Conservation (phyloP, 257 asterid genomes). For the Nemophila menziesii region DNA sequence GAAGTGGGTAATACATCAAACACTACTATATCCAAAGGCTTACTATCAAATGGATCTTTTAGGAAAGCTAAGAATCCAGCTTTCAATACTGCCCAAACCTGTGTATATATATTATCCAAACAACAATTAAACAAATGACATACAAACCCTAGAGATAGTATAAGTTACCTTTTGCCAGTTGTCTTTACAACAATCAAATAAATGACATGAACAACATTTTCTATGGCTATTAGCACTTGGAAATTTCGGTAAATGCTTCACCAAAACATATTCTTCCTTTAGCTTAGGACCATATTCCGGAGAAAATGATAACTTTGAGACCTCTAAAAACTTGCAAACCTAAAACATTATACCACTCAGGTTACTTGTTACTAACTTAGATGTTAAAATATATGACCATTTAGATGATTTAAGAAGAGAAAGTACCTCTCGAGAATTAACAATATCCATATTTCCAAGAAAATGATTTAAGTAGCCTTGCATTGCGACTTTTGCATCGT, state of each 20-base stretch:
- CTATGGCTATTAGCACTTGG: constrained; percentile 23
- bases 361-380: background rate
- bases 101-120: constrained; percentile 21
- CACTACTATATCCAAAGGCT: constrained; percentile 76
- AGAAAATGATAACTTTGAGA: constrained; percentile 79
- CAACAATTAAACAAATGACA: constrained; percentile 3
- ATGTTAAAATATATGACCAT: too few relatives aligned
- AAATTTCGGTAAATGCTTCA: constrained; percentile 64
- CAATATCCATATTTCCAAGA: constrained; percentile 79
- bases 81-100: constrained; percentile 97
- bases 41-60: constrained; percentile 73
- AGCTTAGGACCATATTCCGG: constrained; percentile 93
- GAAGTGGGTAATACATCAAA: constrained; percentile 94
- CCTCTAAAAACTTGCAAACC: constrained; percentile 92
- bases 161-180: constrained; percentile 84
- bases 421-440: constrained; percentile 76
- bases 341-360: constrained; percentile 19
- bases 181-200: constrained; percentile 80
- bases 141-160: constrained; percentile 12
- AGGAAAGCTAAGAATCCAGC: constrained; percentile 97
- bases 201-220: constrained; percentile 55
- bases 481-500: constrained; percentile 79
- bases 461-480: constrained; percentile 95
- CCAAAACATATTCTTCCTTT: constrained; percentile 83
- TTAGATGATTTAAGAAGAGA: too few relatives aligned